phyloP scores from a whole-genome alignment of 768 basidiomycete species.

The Naganishia onofrii region DNA sequence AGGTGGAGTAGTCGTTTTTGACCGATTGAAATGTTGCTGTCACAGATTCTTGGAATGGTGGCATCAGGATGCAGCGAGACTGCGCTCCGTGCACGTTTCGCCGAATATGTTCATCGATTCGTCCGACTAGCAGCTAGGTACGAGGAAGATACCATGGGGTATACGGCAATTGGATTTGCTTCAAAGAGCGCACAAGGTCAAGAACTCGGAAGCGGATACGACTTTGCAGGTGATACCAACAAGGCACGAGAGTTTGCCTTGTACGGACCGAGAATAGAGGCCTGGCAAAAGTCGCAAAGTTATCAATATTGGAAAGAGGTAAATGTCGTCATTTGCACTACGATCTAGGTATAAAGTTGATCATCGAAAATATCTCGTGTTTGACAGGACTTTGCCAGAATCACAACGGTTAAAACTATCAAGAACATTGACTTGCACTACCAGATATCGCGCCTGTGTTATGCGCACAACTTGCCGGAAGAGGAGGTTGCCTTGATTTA shows the following conservation, averaged over 20 bases:
- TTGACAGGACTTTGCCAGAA: constrained; percentile 66
- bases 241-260: constrained; percentile 68
- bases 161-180: constrained; percentile 73
- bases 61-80: constrained; percentile 88
- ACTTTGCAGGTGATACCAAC: constrained; percentile 69
- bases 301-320: constrained; percentile 74
- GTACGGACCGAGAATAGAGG: constrained; percentile 84
- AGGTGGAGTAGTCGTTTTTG: neutral
- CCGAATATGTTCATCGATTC: constrained; percentile 83
- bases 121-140: constrained; percentile 84
- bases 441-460: constrained; percentile 76
- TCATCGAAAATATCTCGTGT: neutral
- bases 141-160: constrained; percentile 74
- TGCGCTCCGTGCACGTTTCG: constrained; percentile 79
- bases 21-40: neutral
- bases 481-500: constrained; percentile 73
- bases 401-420: constrained; percentile 61
- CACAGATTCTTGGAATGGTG: constrained; percentile 77
- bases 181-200: constrained; percentile 58
- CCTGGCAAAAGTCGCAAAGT: constrained; percentile 79
- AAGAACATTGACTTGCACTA: constrained; percentile 79
- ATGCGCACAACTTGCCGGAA: constrained; percentile 69
- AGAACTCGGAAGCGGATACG: constrained; percentile 74
- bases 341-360: neutral
- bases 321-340: constrained; percentile 42